Evolutionary conservation across 257 asterid genomes (phyloP).

Genomic region (Orobanche coerulescens): DNA sequence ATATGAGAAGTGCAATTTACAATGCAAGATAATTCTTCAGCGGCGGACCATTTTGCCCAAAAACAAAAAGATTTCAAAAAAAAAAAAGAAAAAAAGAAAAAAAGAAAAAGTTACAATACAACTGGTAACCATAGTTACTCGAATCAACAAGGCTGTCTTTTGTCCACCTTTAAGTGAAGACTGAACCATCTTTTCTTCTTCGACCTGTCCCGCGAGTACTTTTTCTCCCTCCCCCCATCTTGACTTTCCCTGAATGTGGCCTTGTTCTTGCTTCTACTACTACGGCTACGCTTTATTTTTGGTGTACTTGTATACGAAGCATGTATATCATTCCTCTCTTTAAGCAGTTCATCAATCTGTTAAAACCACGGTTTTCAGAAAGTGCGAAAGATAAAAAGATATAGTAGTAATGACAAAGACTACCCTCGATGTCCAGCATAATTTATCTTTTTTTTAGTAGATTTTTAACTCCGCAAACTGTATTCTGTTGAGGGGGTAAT

Average conservation of each 20-base stretch:
- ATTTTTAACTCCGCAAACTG: too few relatives aligned
- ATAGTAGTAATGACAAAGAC: background rate
- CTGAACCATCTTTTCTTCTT: slow-evolving; percentile 87
- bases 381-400: background rate
- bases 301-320: slow-evolving; percentile 67
- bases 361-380: slow-evolving; percentile 15
- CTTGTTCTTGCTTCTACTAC: slow-evolving; percentile 62
- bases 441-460: background rate
- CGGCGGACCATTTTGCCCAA: background rate
- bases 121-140: slow-evolving; percentile 17
- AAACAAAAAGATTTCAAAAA: too few relatives aligned
- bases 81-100: background rate
- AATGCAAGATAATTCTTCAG: slow-evolving; percentile 21
- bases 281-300: slow-evolving; percentile 53
- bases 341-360: slow-evolving; percentile 93
- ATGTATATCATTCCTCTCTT: slow-evolving; percentile 72
- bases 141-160: slow-evolving; percentile 70
- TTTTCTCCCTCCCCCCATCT: slow-evolving; percentile 51
- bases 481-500: too few relatives aligned
- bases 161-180: slow-evolving; percentile 78
- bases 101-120: slow-evolving; percentile 27
- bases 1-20: slow-evolving; percentile 45
- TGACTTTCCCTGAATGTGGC: slow-evolving; percentile 49
- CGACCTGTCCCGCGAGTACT: slow-evolving; percentile 44
- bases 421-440: background rate